These are phyloP conservation scores for Trichoderma sp. DNA, from an alignment of 2,329 filamentous ascomycete species.

Conservation along the genomic window DNA sequence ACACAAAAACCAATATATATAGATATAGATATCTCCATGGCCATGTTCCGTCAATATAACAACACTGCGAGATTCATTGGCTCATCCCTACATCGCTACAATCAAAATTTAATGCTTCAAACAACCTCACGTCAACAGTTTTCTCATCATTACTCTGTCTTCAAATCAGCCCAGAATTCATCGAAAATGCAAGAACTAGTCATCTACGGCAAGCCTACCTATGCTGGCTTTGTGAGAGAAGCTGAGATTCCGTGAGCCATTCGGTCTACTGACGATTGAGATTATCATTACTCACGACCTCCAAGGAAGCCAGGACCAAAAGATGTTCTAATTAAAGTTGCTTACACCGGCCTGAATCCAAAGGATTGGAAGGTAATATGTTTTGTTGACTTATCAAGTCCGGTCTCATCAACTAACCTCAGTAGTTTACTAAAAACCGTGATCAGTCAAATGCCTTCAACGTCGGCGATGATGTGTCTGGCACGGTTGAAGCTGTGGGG, in stretches of 20 bases:
- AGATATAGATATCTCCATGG: not conserved
- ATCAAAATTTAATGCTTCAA: not conserved
- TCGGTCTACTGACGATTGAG: not conserved
- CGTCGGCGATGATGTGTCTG: conserved; percentile 31
- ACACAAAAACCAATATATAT: not conserved
- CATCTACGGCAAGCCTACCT: not conserved
- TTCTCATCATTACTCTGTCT: not conserved
- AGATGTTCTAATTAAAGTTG: conserved; percentile 30
- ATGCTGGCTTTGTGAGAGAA: not conserved
- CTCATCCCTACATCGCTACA: not conserved
- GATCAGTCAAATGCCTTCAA: conserved; percentile 21
- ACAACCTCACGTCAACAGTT: not conserved
- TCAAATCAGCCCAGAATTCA: too few species aligned
- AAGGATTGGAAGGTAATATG: conserved; percentile 30
- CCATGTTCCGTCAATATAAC: not conserved
- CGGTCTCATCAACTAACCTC: not conserved
- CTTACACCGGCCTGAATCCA: conserved; percentile 27
- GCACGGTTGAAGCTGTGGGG: conserved; percentile 28
- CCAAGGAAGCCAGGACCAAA: conserved; percentile 8
- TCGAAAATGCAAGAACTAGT: not conserved
- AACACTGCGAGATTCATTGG: not conserved
- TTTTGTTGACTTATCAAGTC: not conserved
- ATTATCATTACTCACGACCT: not conserved
- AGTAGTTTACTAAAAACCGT: not conserved
- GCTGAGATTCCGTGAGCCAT: not conserved